Evolutionary conservation across 208 protist genomes (phyloP).

Genomic region (Crithidia thermophila): DNA sequence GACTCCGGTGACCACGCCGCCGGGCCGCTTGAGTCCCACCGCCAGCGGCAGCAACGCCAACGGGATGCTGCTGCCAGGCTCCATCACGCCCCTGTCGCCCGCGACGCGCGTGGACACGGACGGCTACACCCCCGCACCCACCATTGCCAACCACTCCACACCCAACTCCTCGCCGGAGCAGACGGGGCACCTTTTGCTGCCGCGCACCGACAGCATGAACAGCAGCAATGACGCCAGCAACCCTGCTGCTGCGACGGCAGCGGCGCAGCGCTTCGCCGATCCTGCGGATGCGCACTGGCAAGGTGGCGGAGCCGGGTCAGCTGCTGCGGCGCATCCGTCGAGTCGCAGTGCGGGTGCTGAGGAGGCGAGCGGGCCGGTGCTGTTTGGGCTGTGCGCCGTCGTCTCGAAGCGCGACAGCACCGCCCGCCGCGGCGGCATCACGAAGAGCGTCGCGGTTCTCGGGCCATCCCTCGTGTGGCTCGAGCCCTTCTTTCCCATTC

Average conservation of each 20-base stretch:
- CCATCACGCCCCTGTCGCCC: neutral
- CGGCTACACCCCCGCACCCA: slow-evolving; percentile 1
- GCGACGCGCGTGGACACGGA: neutral
- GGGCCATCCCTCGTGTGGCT: slow-evolving; percentile 72
- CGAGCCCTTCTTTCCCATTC: slow-evolving; percentile 71
- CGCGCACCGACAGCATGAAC: slow-evolving; percentile 3
- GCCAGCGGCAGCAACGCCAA: neutral
- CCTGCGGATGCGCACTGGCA: neutral
- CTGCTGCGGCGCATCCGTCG: neutral
- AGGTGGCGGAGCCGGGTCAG: neutral
- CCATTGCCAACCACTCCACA: neutral
- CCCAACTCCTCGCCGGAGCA: slow-evolving; percentile 6
- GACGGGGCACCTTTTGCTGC: slow-evolving; percentile 20
- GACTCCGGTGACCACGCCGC: neutral
- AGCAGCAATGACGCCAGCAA: slow-evolving; percentile 8
- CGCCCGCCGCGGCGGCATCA: slow-evolving; percentile 71
- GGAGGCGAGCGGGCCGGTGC: slow-evolving; percentile 8
- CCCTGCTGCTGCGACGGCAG: neutral
- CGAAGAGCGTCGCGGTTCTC: slow-evolving; percentile 76
- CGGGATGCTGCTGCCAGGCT: slow-evolving; percentile 7
- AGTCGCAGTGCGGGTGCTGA: neutral
- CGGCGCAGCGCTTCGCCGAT: neutral
- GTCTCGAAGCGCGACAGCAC: slow-evolving; percentile 66
- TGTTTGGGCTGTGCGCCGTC: slow-evolving; percentile 78
- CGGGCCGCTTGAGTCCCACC: neutral